Base-by-base conservation (phyloP, 192 early-diverging fungal species). In the Chytriomyces confervae region DNA sequence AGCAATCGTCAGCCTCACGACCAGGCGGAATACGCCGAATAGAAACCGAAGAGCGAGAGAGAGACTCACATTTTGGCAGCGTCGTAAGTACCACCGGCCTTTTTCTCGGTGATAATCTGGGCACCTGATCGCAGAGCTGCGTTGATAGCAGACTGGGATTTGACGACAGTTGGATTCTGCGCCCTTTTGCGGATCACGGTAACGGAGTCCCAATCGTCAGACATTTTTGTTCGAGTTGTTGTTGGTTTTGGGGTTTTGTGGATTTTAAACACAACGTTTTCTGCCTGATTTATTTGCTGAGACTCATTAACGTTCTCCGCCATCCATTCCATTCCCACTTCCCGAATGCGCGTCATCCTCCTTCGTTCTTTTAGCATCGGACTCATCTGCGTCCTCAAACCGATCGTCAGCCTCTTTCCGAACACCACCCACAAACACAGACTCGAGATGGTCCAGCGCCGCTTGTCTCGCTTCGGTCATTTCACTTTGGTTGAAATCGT, bases 161-260 rank as follows among this genome's bases (percentile, higher is more conserved):
- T 76, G 84, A 83, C 60, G 61, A 91, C 89, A 76, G 86, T 88
- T 50, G 91, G 82, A 65, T 84, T 81, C 51, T 83, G 63, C 50
- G 83, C 76, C 43, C 91, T 86, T 89, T 95, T 95, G 78, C 94
- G 92, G 81, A 95, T 88, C 75, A 94, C 88, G 81, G 92, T 93
- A 68, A 85, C 82, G 69, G 84, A 78, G 81, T 94, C 93, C 93
- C 93, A 95, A 50, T 87, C 91, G 75, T 64, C 48, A 48, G 49
- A 69, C 75, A 75, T 82, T 65, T 62, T 80, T 44, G 50, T 10
- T 29, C 27, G 62, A 11, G 9, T 64, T 10, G 62, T 10, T 64
- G 24, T 71, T 8, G 66, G 36, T 67, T 11, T 9, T 29, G 24
- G 24, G 20, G 44, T 67, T 67, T 67, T 67, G 44, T 11, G 43